Evolutionary conservation across 2,329 filamentous ascomycete genomes (phyloP).

Genomic region (Grosmannia clavigera): DNA sequence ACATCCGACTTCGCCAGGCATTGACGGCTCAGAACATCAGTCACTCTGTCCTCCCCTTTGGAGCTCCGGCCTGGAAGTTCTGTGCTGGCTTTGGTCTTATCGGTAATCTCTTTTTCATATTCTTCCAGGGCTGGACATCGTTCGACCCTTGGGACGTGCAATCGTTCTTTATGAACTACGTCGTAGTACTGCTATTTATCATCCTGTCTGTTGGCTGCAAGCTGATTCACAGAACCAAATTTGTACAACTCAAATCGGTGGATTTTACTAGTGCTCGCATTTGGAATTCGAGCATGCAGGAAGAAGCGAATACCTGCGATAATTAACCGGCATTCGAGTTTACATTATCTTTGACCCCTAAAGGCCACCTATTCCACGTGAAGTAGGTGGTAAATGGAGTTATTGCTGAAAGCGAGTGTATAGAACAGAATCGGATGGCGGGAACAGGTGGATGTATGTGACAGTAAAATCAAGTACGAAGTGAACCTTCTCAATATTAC

Average conservation of each 20-base stretch:
- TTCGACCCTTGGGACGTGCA: not conserved
- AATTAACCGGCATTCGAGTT: too few species aligned
- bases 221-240: not conserved
- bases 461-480: too few species aligned
- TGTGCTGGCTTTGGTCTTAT: not conserved
- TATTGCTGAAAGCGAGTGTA: too few species aligned
- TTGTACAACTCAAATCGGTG: not conserved
- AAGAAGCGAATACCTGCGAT: not conserved
- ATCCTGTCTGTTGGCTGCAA: not conserved
- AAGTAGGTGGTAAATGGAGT: too few species aligned
- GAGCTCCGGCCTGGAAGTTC: not conserved
- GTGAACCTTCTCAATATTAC: too few species aligned
- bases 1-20: not conserved
- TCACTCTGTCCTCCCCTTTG: not conserved
- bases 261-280: not conserved
- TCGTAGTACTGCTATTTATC: not conserved
- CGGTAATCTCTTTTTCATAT: not conserved
- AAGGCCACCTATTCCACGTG: too few species aligned
- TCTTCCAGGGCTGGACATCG: constrained; percentile 1
- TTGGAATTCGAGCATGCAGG: not conserved
- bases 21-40: not conserved
- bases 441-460: too few species aligned
- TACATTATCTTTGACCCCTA: too few species aligned
- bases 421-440: too few species aligned
- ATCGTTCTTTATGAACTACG: not conserved